These are phyloP conservation scores for Eimeria necatrix DNA, from an alignment of 169 alveolate genomes.

Conservation along the genomic window DNA sequence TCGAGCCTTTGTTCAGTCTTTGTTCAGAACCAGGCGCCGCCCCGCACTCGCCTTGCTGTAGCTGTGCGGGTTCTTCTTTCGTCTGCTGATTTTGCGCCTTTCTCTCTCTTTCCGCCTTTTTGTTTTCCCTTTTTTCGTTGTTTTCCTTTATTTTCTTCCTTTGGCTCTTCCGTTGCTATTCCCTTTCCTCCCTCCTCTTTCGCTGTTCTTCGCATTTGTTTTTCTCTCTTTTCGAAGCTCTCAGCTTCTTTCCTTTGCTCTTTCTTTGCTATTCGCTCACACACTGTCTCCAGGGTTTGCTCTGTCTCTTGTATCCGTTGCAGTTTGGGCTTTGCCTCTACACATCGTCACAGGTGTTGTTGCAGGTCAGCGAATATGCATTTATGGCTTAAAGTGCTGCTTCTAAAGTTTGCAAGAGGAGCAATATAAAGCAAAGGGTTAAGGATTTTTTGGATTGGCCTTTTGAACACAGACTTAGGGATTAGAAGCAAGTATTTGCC, in stretches of 20 bases:
- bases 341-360: conserved; percentile 46
- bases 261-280: neutral
- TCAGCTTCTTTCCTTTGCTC: neutral
- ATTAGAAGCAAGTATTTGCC: neutral
- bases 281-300: neutral
- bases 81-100: neutral
- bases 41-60: too few relatives aligned
- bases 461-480: neutral
- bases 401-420: neutral
- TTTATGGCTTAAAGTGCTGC: neutral
- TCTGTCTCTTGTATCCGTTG: neutral
- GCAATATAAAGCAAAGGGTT: neutral
- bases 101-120: neutral
- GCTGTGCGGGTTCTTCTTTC: too few relatives aligned
- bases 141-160: neutral
- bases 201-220: neutral
- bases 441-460: too few relatives aligned
- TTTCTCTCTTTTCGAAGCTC: neutral
- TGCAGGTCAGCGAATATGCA: conserved; percentile 3
- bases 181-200: neutral
- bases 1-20: neutral
- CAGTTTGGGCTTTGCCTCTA: conserved; percentile 45
- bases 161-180: neutral
- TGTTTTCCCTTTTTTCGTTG: neutral
- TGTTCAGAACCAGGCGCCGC: too few relatives aligned